Evolutionary conservation across 2,329 filamentous ascomycete genomes (phyloP), one percentile per base, ranked within the genome.

Genomic region (Tolypocladium nubicola): DNA sequence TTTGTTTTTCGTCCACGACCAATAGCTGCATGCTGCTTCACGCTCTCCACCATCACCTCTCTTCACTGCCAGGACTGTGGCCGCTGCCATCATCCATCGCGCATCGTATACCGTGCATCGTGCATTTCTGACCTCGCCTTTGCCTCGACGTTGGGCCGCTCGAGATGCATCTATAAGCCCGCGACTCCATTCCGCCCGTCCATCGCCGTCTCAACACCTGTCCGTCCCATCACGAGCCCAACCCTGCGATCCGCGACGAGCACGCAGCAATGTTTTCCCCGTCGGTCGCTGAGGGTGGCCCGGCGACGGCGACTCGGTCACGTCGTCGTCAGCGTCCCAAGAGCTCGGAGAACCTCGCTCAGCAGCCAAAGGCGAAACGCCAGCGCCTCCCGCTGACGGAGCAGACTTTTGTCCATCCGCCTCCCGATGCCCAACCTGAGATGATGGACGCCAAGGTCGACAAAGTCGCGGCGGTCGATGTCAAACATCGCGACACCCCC

Each of bases 321-420:
- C 81, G 84, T 59, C 79, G 84, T 60, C 79, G 84, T 58, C 83
- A 83, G 69, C 80, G 84, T 58, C 83, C 83, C 54, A 69, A 74
- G 64, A 82, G 77, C 65, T 75, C 78, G 57, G 83, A 86, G 58
- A 76, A 72, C 66, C 70, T 80, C 55, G 70, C 73, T 53, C 77
- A 81, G 61, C 79, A 82, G 64, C 84, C 84, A 35, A 86, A 85
- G 70, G 79, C 82, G 14, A 87, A 87, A 73, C 79, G 84, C 61
- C 81, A 82, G 66, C 77, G 84, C 61, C 71, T 83, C 55, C 80
- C 79, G 37, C 68, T 85, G 62, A 77, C 76, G 56, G 81, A 85
- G 59, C 76, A 82, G 65, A 82, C 80, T 56, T 81, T 80, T 67
- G 68, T 75, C 61, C 80, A 79, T 58, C 47, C 47, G 14, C 30